Percentiles rank a stretch among this genome's conserved stretches.
phyloP scores from a whole-genome alignment of 1,284 basidiomycete species.

The Golubevia pallescens region DNA sequence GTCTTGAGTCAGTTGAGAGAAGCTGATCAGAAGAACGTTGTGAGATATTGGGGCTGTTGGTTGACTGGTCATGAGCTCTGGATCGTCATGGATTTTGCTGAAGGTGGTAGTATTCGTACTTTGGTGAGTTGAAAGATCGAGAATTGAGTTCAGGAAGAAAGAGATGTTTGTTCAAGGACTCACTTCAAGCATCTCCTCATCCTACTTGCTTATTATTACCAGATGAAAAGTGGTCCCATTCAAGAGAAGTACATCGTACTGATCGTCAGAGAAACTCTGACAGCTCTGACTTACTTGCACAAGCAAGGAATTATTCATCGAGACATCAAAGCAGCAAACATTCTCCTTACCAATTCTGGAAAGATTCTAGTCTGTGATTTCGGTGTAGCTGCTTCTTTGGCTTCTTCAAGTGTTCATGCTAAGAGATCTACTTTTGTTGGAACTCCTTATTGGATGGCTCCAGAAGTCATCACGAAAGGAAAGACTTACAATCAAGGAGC shows the following conservation, averaged over 20 bases:
- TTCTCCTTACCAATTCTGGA: slow-evolving; percentile 83
- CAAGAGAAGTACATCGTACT: slow-evolving; percentile 89
- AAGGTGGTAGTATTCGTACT: slow-evolving; percentile 91
- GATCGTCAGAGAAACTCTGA: slow-evolving; percentile 86
- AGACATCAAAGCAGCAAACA: slow-evolving; percentile 94
- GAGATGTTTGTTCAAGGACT: no score
- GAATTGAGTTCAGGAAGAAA: no score
- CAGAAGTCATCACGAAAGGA: slow-evolving; percentile 87
- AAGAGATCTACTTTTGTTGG: slow-evolving; percentile 94
- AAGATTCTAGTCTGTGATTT: slow-evolving; percentile 95
- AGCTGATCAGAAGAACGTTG: slow-evolving; percentile 83
- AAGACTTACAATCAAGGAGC: slow-evolving; percentile 91
- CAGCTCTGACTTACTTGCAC: slow-evolving; percentile 85
- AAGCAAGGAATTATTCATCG: slow-evolving; percentile 93
- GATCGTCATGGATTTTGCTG: slow-evolving; percentile 98
- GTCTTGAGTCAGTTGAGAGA: slow-evolving; percentile 83
- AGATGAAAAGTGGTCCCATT: slow-evolving; percentile 79
- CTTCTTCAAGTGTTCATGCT: slow-evolving; percentile 74
- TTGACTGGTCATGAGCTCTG: slow-evolving; percentile 93
- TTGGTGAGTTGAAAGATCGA: slow-evolving; percentile 67
- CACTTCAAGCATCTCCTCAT: no score
- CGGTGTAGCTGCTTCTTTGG: slow-evolving; percentile 90
- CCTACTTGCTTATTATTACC: no score
- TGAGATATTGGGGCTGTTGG: slow-evolving; percentile 93
- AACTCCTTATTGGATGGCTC: slow-evolving; percentile 99